These are phyloP conservation scores for Candida sojae DNA, from an alignment of 1,139 yeast species.

Conservation along the genomic window DNA sequence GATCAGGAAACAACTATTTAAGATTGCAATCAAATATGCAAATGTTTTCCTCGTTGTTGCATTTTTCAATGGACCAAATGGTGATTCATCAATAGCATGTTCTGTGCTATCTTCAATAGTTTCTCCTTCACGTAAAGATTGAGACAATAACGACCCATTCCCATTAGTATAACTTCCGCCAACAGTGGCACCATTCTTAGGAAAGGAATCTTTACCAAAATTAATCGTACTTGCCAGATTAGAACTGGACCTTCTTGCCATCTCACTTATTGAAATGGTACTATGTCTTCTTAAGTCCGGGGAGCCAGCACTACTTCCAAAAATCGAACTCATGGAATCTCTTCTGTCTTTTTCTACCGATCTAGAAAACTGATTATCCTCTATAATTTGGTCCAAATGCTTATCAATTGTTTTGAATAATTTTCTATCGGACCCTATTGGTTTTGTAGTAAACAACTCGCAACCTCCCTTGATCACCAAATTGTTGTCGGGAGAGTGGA, in stretches of 20 bases:
- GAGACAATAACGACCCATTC: slow-evolving; percentile 15
- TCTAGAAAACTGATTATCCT: slow-evolving; percentile 52
- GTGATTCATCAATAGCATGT: slow-evolving; percentile 57
- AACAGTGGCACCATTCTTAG: slow-evolving; percentile 4
- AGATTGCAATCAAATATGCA: slow-evolving; percentile 85
- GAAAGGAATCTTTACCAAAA: slow-evolving; percentile 8
- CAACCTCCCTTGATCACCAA: slow-evolving; percentile 80
- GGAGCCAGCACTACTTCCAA: slow-evolving; percentile 42
- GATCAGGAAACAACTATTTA: slow-evolving; percentile 92
- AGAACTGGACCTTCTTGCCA: slow-evolving; percentile 28
- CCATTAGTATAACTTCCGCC: slow-evolving; percentile 2
- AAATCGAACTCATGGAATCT: slow-evolving; percentile 35
- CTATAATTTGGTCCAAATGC: slow-evolving; percentile 67
- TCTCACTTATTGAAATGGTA: slow-evolving; percentile 18
- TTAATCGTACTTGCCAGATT: slow-evolving; percentile 11
- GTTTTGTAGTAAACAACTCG: slow-evolving; percentile 91
- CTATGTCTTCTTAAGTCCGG: slow-evolving; percentile 26
- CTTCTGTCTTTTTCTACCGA: slow-evolving; percentile 44
- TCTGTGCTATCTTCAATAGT: slow-evolving; percentile 21
- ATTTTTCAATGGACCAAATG: slow-evolving; percentile 90
- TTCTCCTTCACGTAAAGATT: slow-evolving; percentile 23
- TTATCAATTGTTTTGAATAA: slow-evolving; percentile 85
- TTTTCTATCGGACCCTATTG: slow-evolving; percentile 87
- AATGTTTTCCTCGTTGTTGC: slow-evolving; percentile 84
- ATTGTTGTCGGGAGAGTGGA: slow-evolving; percentile 85